A percentile compares a stretch with the other conserved stretches of the same genome.
Evolutionary conservation across 2,329 filamentous ascomycete species (phyloP).

Genomic region (Rhytidhysteron rufulum): DNA sequence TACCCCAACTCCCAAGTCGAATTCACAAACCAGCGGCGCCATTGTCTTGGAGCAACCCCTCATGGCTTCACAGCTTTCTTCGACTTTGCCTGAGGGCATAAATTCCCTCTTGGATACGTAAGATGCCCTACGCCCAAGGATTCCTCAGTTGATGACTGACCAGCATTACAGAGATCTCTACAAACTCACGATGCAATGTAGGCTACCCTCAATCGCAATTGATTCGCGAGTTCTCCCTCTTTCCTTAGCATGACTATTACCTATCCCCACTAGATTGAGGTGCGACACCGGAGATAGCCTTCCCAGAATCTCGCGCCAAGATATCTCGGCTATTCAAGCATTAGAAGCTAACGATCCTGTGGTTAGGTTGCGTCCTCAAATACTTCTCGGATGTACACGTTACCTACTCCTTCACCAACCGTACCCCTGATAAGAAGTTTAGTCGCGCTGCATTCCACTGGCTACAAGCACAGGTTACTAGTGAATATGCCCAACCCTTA

Average conservation of each 20-base stretch:
- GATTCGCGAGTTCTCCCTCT: no score
- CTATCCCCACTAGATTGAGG: neutral
- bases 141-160: constrained; percentile 39
- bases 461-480: constrained; percentile 78
- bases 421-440: constrained; percentile 89
- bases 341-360: no score
- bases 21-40: no score
- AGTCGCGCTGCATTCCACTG: constrained; percentile 78
- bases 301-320: no score
- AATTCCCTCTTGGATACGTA: constrained; percentile 47
- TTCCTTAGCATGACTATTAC: no score
- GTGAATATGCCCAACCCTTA: constrained; percentile 39
- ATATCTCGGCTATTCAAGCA: no score
- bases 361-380: constrained; percentile 63
- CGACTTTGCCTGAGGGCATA: constrained; percentile 34
- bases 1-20: no score
- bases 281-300: no score
- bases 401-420: constrained; percentile 91
- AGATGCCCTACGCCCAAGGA: constrained; percentile 2
- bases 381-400: constrained; percentile 80
- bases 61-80: constrained; percentile 19
- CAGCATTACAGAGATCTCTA: constrained; percentile 60
- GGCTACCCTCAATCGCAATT: neutral
- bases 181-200: constrained; percentile 96
- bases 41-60: no score